Base-by-base conservation (phyloP, 2,329 filamentous ascomycete species). In the Macroventuria anomochaeta region DNA sequence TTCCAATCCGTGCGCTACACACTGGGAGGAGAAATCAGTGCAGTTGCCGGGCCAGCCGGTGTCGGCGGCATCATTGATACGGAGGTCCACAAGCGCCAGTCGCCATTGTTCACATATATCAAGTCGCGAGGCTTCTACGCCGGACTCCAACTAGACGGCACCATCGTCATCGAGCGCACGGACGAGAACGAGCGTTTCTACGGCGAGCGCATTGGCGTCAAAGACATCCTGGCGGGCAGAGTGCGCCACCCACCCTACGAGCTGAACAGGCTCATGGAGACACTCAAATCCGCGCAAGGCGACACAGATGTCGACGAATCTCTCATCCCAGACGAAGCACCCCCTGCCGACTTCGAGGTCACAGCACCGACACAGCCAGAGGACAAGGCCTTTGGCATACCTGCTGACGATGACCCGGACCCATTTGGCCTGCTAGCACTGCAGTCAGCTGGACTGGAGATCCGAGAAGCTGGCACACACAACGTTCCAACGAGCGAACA, bases 141-240 rank as follows among this genome's bases (percentile, higher is more conserved):
- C 1, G 91, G 91, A 25, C 84, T 96, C 1, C 89, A 93, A 66
- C 83, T 96, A 28, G 92, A 96, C 67, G 93, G 93, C 21, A 96
- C 91, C 0, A 84, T 96, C 10, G 82, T 96, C 41, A 89, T 93
- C 21, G 90, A 96, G 74, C 85, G 92, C 43, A 88, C 85, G n/a
- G 90, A 93, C 53, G 93, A 93, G 69, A 97, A 97, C 67, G 88
- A 91, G 46, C 84, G 85, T 5, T 96, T 96, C 69, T 96, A 96
- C 72, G 88, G 88, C 18, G 81, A 89, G 65, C 79, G 79, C 38
- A 80, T 89, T 43, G 77, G 80, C 0, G 86, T 85, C 3, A 78
- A 77, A 39, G 85, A 89, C 54, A 89, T 90, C 43, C 68, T 90
- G 20, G 79, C 80, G 3, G 85, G 85, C 23, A 86, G 86, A 66